A percentile compares a stretch with the other conserved stretches of the same genome.
phyloP scores from a whole-genome alignment of 2,329 filamentous ascomycete genomes.

The Diaporthe batatas region DNA sequence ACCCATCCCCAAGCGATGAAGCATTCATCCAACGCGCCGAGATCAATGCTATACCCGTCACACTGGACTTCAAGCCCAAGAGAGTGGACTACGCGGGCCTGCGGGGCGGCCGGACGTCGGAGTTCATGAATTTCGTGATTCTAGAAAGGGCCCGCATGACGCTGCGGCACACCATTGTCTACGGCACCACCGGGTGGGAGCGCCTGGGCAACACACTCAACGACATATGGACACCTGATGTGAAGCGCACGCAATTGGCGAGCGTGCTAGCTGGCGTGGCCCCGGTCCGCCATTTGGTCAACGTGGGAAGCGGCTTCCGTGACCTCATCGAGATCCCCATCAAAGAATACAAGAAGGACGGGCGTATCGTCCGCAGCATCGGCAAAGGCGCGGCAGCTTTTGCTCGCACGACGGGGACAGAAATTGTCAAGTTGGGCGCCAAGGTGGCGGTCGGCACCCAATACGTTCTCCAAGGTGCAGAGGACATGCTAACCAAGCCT shows the following conservation, averaged over 20 bases:
- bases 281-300: constrained; percentile 89
- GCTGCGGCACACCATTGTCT: constrained; percentile 90
- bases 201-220: constrained; percentile 90
- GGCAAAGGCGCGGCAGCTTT: constrained; percentile 92
- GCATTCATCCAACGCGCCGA: constrained; percentile 93
- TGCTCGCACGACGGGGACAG: constrained; percentile 91
- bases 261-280: constrained; percentile 90
- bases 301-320: constrained; percentile 87
- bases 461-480: constrained; percentile 89
- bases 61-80: constrained; percentile 96
- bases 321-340: constrained; percentile 92
- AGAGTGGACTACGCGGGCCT: constrained; percentile 95
- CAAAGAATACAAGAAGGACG: constrained; percentile 93
- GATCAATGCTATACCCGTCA: constrained; percentile 84
- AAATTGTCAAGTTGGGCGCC: constrained; percentile 93
- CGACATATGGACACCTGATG: constrained; percentile 96
- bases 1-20: constrained; percentile 75
- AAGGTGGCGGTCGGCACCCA: constrained; percentile 96
- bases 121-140: constrained; percentile 99
- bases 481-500: constrained; percentile 76
- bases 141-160: constrained; percentile 90
- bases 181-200: constrained; percentile 92
- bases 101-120: constrained; percentile 91
- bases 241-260: constrained; percentile 89
- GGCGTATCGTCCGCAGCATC: constrained; percentile 89